A percentile compares a stretch with the other conserved stretches of the same genome.
Evolutionary conservation across 2,329 filamentous ascomycete genomes (phyloP).

Genomic region (Penicillium sp.): DNA sequence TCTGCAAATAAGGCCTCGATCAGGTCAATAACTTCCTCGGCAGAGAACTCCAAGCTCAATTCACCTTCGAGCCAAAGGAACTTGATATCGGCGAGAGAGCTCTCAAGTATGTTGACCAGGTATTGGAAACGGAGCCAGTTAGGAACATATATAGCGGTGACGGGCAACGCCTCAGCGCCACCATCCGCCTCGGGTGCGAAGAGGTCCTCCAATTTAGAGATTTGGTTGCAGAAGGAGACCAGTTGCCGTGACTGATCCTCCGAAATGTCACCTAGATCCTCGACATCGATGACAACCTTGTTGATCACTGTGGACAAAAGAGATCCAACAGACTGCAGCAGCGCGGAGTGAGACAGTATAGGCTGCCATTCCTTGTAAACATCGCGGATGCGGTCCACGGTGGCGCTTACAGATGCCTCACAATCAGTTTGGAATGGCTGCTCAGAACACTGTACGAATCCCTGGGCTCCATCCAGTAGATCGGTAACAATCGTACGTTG

Average conservation of each 20-base stretch:
- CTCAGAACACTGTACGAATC: conserved; percentile 57
- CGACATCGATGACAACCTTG: conserved; percentile 60
- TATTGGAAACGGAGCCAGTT: conserved; percentile 66
- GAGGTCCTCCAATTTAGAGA: conserved; percentile 55
- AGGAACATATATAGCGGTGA: conserved; percentile 59
- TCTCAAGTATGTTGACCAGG: conserved; percentile 59
- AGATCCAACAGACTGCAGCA: conserved; percentile 60
- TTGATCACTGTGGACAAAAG: conserved; percentile 55
- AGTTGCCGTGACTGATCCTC: conserved; percentile 60
- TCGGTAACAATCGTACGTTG: conserved; percentile 61
- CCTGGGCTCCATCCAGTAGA: conserved; percentile 60
- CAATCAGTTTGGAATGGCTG: conserved; percentile 58
- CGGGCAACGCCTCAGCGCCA: conserved; percentile 41
- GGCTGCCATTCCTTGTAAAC: conserved; percentile 56
- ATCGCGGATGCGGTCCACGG: conserved; percentile 55
- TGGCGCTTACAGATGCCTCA: conserved; percentile 56
- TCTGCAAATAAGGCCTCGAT: conserved; percentile 63
- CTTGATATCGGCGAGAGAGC: conserved; percentile 61
- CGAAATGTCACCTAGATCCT: conserved; percentile 62
- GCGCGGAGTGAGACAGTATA: conserved; percentile 56
- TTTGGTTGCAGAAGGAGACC: conserved; percentile 54
- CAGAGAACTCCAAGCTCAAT: conserved; percentile 58
- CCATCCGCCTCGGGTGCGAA: conserved; percentile 48
- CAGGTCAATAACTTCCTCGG: conserved; percentile 60
- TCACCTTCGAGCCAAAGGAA: conserved; percentile 64